These are phyloP conservation scores for Zhuliangozyma parablackwelliae DNA, from an alignment of 1,139 yeast genomes.

Conservation along the genomic window DNA sequence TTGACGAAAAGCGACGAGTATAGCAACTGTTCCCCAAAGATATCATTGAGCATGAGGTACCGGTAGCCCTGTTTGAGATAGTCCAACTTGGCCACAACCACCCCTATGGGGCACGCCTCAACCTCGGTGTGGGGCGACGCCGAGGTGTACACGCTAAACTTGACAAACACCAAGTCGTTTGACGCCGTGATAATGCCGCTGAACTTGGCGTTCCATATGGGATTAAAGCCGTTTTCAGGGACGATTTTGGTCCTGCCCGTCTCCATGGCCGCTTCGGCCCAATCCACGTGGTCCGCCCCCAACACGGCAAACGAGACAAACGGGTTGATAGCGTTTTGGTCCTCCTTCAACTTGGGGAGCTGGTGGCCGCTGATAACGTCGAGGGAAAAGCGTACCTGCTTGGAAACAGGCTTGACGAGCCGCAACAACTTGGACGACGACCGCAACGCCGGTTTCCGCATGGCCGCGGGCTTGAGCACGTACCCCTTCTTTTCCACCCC, in stretches of 20 bases:
- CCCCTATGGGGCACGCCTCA: slow-evolving; percentile 49
- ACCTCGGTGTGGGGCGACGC: slow-evolving; percentile 7
- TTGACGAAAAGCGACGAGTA: slow-evolving; percentile 73
- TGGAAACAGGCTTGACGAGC: slow-evolving; percentile 1
- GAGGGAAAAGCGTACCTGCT: slow-evolving; percentile 24
- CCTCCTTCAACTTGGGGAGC: slow-evolving; percentile 49
- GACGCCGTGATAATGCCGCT: slow-evolving; percentile 30
- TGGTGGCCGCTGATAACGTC: slow-evolving; percentile 80
- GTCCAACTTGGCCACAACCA: slow-evolving; percentile 49
- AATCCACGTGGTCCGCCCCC: slow-evolving; percentile 31
- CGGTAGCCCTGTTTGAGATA: slow-evolving; percentile 73
- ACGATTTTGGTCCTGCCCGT: slow-evolving; percentile 33
- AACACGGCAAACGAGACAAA: slow-evolving; percentile 54
- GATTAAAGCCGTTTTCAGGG: slow-evolving; percentile 75
- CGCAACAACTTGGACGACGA: slow-evolving; percentile 9
- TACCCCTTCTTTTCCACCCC: slow-evolving; percentile 63
- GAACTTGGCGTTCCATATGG: slow-evolving; percentile 66
- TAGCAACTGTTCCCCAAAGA: slow-evolving; percentile 75
- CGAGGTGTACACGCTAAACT: slow-evolving; percentile 16
- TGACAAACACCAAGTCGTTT: slow-evolving; percentile 31
- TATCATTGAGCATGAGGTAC: slow-evolving; percentile 70
- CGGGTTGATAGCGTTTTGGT: slow-evolving; percentile 47
- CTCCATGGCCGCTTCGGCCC: slow-evolving; percentile 12
- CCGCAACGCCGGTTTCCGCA: slow-evolving; percentile 33
- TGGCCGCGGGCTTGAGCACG: slow-evolving; percentile 62